These are phyloP conservation scores for Fusarium azukiicola DNA, from an alignment of 2,329 filamentous ascomycete species.

Conservation along the genomic window DNA sequence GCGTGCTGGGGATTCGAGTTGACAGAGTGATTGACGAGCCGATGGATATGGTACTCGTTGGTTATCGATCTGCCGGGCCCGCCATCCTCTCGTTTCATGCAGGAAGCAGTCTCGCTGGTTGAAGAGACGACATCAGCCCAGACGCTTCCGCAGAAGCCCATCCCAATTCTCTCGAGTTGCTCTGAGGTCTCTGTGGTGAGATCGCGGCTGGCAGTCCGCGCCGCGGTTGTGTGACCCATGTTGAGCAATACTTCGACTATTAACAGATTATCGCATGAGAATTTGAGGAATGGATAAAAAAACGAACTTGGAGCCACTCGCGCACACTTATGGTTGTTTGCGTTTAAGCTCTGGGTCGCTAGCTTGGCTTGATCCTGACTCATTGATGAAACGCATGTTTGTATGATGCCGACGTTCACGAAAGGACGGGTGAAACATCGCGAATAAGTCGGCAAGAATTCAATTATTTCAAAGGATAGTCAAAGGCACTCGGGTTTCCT, in stretches of 20 bases:
- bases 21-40: slow-evolving; percentile 17
- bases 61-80: slow-evolving; percentile 34
- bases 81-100: slow-evolving; percentile 46
- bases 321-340: neutral
- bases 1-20: neutral
- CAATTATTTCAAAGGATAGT: neutral
- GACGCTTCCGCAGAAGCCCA: slow-evolving; percentile 42
- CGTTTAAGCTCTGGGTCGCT: neutral
- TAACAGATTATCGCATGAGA: neutral
- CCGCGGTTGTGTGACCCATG: neutral
- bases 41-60: slow-evolving; percentile 45
- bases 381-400: neutral
- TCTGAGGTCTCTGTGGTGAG: neutral
- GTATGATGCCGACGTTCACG: neutral
- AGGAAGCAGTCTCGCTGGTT: slow-evolving; percentile 9
- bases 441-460: neutral
- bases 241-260: neutral
- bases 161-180: slow-evolving; percentile 46
- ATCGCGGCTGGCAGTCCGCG: slow-evolving; percentile 11
- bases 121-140: slow-evolving; percentile 31
- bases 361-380: neutral
- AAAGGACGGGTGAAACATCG: neutral
- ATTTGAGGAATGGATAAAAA: neutral
- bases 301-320: neutral
- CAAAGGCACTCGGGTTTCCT: neutral